These are phyloP conservation scores for Cladophialophora bantiana DNA, from an alignment of 2,329 filamentous ascomycete genomes.

Conservation along the genomic window DNA sequence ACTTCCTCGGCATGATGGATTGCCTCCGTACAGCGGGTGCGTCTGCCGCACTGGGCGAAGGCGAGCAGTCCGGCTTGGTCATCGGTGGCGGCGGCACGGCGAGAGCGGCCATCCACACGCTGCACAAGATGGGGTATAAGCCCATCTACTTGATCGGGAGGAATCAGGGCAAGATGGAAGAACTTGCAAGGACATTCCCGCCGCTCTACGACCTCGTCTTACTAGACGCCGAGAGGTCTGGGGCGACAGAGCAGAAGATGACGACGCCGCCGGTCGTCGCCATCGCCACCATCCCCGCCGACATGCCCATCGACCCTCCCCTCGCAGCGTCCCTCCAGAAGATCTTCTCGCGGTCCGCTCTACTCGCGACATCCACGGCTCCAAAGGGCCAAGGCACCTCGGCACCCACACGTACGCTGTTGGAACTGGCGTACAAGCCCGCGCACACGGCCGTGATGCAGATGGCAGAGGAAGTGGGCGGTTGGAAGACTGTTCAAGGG, in stretches of 20 bases:
- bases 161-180: conserved; percentile 70
- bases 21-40: conserved; percentile 75
- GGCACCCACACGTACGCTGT: conserved; percentile 51
- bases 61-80: conserved; percentile 71
- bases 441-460: conserved; percentile 82
- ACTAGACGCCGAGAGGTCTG: conserved; percentile 55
- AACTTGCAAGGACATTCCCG: conserved; percentile 76
- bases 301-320: conserved; percentile 76
- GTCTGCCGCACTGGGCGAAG: conserved; percentile 48
- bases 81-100: conserved; percentile 92
- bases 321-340: conserved; percentile 70
- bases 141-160: conserved; percentile 89
- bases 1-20: conserved; percentile 90
- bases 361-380: conserved; percentile 2
- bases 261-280: conserved; percentile 67
- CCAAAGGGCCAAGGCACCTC: conserved; percentile 24
- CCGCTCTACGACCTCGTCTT: conserved; percentile 72
- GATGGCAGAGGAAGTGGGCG: conserved; percentile 69
- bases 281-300: conserved; percentile 89
- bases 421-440: conserved; percentile 98
- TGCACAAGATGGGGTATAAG: conserved; percentile 81
- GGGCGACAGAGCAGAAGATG: background rate
- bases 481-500: conserved; percentile 85
- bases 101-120: conserved; percentile 85
- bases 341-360: conserved; percentile 52